Base-by-base conservation (phyloP, 1,284 basidiomycete genomes). In the Microbotryomycetes sp. region DNA sequence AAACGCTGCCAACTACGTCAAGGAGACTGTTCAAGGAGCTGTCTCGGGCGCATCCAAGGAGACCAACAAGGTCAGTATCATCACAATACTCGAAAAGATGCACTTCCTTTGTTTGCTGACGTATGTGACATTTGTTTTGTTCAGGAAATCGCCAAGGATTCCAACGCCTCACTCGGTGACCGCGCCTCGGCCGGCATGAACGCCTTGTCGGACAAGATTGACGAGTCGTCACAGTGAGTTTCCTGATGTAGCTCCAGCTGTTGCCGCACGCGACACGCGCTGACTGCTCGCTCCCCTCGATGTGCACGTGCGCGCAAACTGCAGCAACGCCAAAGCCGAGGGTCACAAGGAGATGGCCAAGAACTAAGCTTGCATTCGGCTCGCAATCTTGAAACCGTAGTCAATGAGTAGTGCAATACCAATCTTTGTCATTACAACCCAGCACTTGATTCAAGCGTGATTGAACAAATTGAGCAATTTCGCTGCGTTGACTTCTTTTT, bases 101-200 rank as follows among this genome's bases (percentile, higher is more conserved):
- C n/a, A n/a, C n/a, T n/a, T n/a, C n/a, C n/a, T n/a, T n/a, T n/a
- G n/a, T n/a, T 26, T 32, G 3, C 32, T 32, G 19, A 12, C 22
- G 22, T 53, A 23, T 23, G 14, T 22, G 23, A 36, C 15, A 23
- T 9, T 6, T 6, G 23, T 49, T 25, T 7, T 15, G 15, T 22
- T 9, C 54, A 64, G 64, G 67, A 68, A 52, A 28, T 68, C 6
- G 67, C 67, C 47, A 68, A 66, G 65, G 67, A 66, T 63, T 65
- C 67, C 23, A 30, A 64, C 60, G 63, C 63, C n/a, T 48, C 54
- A 1, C 32, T 69, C 23, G 22, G 30, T 4, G 60, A 64, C 57
- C 65, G 67, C 23, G 59, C 54, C n/a, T 63, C 67, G 7, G 67
- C 67, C 19, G 67, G 63, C 16, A 16, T 69, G 48, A 23, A 42